phyloP scores from a whole-genome alignment of 768 basidiomycete genomes.

The Pleurotus cornucopiae region DNA sequence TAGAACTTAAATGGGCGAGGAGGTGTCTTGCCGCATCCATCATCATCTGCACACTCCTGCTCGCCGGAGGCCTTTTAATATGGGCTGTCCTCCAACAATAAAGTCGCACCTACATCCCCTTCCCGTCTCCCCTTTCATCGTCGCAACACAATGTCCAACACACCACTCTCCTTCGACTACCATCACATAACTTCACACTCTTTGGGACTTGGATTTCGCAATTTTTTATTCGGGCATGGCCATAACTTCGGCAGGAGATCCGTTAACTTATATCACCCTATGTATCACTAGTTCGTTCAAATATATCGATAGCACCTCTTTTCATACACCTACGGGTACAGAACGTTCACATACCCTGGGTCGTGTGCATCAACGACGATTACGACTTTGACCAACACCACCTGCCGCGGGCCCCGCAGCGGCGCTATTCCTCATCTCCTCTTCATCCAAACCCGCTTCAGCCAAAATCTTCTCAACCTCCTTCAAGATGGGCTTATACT shows the following conservation, averaged over 20 bases:
- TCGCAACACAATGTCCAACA: not conserved
- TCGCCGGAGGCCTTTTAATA: conserved; percentile 24
- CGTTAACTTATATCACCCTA: not conserved
- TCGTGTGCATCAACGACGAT: conserved; percentile 27
- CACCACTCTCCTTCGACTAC: not conserved
- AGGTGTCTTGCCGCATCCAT: conserved; percentile 52
- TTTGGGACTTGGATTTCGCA: not conserved
- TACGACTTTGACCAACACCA: conserved; percentile 47
- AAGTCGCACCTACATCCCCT: not conserved
- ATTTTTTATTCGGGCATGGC: not conserved
- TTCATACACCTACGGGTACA: not conserved
- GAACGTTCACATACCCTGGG: no score
- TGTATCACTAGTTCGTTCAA: not conserved
- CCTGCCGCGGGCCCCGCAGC: conserved; percentile 33
- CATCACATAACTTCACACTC: not conserved
- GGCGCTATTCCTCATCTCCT: conserved; percentile 66
- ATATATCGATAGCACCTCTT: not conserved
- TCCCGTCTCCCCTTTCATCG: not conserved
- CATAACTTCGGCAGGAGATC: not conserved
- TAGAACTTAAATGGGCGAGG: conserved; percentile 54
- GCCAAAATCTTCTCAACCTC: conserved; percentile 81
- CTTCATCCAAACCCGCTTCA: conserved; percentile 82
- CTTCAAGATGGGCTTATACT: conserved; percentile 76
- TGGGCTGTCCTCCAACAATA: conserved; percentile 16
- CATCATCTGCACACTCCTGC: conserved; percentile 34